Evolutionary conservation across 208 protist genomes (phyloP).

Genomic region (Crithidia bombi): DNA sequence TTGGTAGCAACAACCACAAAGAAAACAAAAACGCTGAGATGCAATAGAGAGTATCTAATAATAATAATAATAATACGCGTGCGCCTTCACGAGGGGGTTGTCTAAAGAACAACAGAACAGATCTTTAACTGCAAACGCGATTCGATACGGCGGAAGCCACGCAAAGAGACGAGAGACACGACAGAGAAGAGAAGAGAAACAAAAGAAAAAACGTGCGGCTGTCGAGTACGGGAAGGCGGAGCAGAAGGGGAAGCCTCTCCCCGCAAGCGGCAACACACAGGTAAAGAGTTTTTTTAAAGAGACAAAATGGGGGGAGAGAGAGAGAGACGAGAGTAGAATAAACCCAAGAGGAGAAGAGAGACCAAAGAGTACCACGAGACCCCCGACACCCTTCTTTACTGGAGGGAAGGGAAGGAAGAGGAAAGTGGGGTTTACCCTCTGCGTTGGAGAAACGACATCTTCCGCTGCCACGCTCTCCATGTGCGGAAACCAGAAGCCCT

Average conservation of each 20-base stretch:
- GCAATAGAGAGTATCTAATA: too few species aligned
- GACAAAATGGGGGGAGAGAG: not conserved
- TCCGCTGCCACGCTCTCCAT: too few species aligned
- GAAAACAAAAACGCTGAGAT: too few species aligned
- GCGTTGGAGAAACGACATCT: too few species aligned
- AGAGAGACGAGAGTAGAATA: not conserved
- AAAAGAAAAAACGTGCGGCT: slow-evolving; percentile 10
- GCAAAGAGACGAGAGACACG: too few species aligned
- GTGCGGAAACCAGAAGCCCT: too few species aligned
- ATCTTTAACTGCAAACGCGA: not conserved
- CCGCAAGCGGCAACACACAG: not conserved
- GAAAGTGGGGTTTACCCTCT: too few species aligned
- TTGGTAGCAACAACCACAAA: too few species aligned
- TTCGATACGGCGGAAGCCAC: not conserved
- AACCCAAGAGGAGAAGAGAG: not conserved
- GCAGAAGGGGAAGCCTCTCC: not conserved
- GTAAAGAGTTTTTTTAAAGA: slow-evolving; percentile 12
- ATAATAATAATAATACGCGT: too few species aligned
- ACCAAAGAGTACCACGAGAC: not conserved
- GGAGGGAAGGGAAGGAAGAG: too few species aligned
- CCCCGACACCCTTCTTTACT: not conserved
- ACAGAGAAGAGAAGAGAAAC: too few species aligned
- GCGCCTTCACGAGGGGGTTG: not conserved
- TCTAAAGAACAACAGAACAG: not conserved
- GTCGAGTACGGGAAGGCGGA: not conserved